Evolutionary conservation across 495 filamentous ascomycete genomes (phyloP).

Genomic region (Aspergillus affinis): DNA sequence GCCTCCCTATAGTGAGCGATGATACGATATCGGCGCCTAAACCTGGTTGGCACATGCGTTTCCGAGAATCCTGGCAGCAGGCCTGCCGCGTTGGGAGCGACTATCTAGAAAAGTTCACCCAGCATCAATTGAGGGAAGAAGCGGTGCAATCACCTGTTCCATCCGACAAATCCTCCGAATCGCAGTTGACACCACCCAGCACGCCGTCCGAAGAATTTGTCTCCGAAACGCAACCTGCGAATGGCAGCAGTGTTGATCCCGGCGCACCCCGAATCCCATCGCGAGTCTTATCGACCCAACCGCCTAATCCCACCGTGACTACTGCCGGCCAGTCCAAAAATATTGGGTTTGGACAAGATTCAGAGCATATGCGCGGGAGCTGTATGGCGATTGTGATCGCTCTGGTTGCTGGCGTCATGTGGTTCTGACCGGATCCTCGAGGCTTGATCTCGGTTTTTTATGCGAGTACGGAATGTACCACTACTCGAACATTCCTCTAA

Average conservation of each 20-base stretch:
- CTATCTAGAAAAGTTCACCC: constrained; percentile 14
- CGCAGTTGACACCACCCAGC: not conserved
- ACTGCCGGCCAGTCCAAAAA: constrained; percentile 27
- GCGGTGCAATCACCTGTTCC: not conserved
- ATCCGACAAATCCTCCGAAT: not conserved
- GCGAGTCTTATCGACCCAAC: constrained; percentile 1
- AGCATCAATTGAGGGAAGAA: not conserved
- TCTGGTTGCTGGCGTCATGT: constrained; percentile 42
- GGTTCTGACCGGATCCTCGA: constrained; percentile 29
- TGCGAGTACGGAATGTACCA: not conserved
- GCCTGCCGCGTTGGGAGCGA: constrained; percentile 27
- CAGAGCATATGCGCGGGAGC: constrained; percentile 37
- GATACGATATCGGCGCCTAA: not conserved
- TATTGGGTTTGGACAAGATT: constrained; percentile 25
- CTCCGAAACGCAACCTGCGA: not conserved
- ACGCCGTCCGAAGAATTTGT: constrained; percentile 1
- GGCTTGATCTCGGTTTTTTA: not conserved
- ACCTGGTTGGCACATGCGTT: not conserved
- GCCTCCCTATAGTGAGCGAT: constrained; percentile 2
- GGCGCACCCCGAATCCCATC: not conserved
- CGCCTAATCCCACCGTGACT: constrained; percentile 10
- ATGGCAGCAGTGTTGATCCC: constrained; percentile 6
- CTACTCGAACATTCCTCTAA: not conserved
- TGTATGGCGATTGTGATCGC: constrained; percentile 47
- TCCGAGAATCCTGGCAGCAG: constrained; percentile 35